Conservation (phyloP, 441 rosid species). For the Erodium chrysanthum region DNA sequence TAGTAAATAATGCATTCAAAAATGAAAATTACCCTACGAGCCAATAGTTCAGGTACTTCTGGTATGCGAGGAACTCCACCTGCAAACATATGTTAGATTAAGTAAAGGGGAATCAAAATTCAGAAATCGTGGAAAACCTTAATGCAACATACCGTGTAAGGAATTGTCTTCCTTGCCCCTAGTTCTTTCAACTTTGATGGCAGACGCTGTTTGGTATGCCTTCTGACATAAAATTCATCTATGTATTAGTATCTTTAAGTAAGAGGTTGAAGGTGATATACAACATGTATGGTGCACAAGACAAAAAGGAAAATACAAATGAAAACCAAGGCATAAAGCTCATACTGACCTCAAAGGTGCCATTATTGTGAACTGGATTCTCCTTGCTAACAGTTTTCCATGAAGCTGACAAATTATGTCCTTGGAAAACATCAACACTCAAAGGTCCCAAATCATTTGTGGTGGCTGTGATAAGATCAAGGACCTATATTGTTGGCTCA, state of each 20-base stretch:
- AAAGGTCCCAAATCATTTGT: slow-evolving; percentile 78
- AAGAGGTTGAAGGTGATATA: background rate
- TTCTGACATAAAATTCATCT: slow-evolving; percentile 17
- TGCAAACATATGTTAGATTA: slow-evolving; percentile 24
- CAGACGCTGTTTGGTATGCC: slow-evolving; percentile 26
- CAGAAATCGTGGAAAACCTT: background rate
- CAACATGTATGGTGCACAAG: slow-evolving; percentile 7
- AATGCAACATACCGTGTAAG: slow-evolving; percentile 27
- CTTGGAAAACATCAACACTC: slow-evolving; percentile 73
- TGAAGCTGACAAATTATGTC: slow-evolving; percentile 62
- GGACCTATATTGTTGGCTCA: slow-evolving; percentile 38
- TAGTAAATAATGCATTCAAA: slow-evolving; percentile 9
- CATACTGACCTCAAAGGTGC: slow-evolving; percentile 45
- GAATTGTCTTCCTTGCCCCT: slow-evolving; percentile 30
- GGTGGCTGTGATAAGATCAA: slow-evolving; percentile 54
- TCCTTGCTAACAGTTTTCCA: slow-evolving; percentile 46
- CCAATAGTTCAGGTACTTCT: slow-evolving; percentile 55
- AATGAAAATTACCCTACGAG: slow-evolving; percentile 56
- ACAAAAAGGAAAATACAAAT: background rate
- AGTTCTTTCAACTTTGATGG: background rate
- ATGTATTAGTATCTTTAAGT: slow-evolving; percentile 17
- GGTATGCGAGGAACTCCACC: slow-evolving; percentile 36
- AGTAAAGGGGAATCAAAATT: slow-evolving; percentile 12
- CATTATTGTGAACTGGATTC: slow-evolving; percentile 25
- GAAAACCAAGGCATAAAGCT: slow-evolving; percentile 14